Conservation (phyloP, 345 rosid species). For the Balakata baccata region DNA sequence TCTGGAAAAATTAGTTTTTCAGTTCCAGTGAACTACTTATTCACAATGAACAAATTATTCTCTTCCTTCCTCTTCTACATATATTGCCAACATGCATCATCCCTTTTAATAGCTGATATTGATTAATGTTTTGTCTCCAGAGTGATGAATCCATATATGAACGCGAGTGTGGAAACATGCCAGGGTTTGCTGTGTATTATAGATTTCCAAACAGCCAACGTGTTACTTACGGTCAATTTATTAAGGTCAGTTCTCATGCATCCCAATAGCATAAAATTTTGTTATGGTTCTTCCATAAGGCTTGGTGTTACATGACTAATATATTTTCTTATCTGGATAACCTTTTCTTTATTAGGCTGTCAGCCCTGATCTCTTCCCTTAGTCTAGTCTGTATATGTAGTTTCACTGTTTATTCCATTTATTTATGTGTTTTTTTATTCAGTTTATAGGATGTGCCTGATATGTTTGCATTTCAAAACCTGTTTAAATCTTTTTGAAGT, state of each 20-base stretch:
- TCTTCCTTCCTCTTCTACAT: constrained; percentile 6
- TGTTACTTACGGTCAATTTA: constrained; percentile 95
- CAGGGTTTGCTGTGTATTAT: constrained; percentile 98
- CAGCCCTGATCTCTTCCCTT: background rate
- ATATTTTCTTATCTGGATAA: background rate
- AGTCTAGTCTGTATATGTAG: background rate
- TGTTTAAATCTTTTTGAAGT: background rate
- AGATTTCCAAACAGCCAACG: constrained; percentile 96
- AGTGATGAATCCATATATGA: constrained; percentile 95
- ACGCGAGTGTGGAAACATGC: constrained; percentile 96
- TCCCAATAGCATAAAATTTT: constrained; percentile 1
- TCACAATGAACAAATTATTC: background rate
- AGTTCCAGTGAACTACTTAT: background rate
- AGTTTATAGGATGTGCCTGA: too few species aligned
- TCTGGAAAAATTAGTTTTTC: background rate
- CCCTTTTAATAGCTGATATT: constrained; percentile 16
- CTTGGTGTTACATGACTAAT: background rate
- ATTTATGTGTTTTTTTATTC: too few species aligned
- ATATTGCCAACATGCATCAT: background rate
- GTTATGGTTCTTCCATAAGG: background rate
- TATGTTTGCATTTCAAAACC: background rate
- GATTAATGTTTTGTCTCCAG: constrained; percentile 39
- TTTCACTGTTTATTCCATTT: background rate
- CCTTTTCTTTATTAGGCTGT: background rate
- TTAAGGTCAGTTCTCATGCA: constrained; percentile 60